Evolutionary conservation across 345 rosid genomes (phyloP).

Genomic region (Corchorus olitorius): DNA sequence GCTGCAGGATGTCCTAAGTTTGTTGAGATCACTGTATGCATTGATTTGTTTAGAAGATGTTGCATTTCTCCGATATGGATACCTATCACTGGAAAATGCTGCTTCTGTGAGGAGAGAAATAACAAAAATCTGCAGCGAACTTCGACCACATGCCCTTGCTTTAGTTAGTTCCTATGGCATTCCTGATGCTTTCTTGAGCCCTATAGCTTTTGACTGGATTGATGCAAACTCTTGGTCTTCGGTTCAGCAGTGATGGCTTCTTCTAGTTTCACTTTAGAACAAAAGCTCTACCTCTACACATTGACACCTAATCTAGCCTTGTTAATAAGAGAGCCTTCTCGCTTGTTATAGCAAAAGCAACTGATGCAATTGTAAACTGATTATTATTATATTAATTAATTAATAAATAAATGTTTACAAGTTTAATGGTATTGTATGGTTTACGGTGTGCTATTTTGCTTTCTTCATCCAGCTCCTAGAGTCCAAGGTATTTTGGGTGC

Average conservation of each 20-base stretch:
- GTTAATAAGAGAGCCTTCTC: not conserved
- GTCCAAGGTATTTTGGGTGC: no score
- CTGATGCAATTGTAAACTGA: not conserved
- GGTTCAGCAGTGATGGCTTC: constrained; percentile 26
- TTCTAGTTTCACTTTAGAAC: not conserved
- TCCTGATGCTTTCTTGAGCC: constrained; percentile 78
- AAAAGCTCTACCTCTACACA: not conserved
- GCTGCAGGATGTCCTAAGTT: constrained; percentile 56
- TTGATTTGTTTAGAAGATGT: constrained; percentile 69
- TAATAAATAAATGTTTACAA: no score
- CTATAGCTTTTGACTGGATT: constrained; percentile 87
- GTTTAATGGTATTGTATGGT: no score
- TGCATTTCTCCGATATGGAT: constrained; percentile 70
- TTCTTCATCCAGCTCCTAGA: no score
- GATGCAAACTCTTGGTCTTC: constrained; percentile 84
- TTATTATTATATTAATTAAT: not conserved
- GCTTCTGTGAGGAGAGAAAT: constrained; percentile 72
- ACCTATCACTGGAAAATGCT: constrained; percentile 58
- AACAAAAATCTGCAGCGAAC: constrained; percentile 62
- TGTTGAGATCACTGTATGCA: constrained; percentile 72
- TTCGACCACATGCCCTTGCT: constrained; percentile 80
- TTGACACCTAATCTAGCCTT: not conserved
- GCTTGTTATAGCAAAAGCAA: not conserved
- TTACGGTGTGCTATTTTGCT: no score
- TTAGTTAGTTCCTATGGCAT: constrained; percentile 78